Percentiles rank a stretch among this genome's conserved stretches.
These are phyloP conservation scores for Chlamydomonas sphaeroides DNA, from an alignment of 139 green algal genomes.

Conservation along the genomic window DNA sequence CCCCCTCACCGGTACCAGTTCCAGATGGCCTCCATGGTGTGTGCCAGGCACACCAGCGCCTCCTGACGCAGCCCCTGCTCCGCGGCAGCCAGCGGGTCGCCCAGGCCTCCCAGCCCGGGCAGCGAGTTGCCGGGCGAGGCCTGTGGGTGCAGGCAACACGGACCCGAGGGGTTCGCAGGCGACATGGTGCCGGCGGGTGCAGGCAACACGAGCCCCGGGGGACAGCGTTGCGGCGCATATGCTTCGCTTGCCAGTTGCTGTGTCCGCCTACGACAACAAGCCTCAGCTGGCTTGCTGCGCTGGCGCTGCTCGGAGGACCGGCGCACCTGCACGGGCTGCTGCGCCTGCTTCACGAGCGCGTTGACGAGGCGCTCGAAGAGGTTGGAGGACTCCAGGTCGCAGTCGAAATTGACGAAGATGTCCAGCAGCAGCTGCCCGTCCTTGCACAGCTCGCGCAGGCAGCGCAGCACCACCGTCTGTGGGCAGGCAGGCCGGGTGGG, in stretches of 20 bases:
- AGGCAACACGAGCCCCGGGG: too few species aligned
- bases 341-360: slow-evolving; percentile 82
- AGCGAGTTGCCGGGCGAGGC: neutral
- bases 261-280: too few species aligned
- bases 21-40: slow-evolving; percentile 62
- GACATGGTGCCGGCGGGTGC: too few species aligned
- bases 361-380: slow-evolving; percentile 91
- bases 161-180: too few species aligned
- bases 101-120: neutral
- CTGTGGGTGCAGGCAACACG: neutral
- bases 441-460: slow-evolving; percentile 61
- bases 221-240: too few species aligned
- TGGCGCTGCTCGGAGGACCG: too few species aligned
- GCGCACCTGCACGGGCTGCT: slow-evolving; percentile 32
- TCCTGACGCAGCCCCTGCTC: slow-evolving; percentile 61
- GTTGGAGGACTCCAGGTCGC: slow-evolving; percentile 89
- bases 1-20: slow-evolving; percentile 65
- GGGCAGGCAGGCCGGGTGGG: too few species aligned
- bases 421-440: slow-evolving; percentile 95
- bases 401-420: slow-evolving; percentile 98
- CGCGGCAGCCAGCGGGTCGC: neutral
- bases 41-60: slow-evolving; percentile 84
- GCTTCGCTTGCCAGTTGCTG: too few species aligned
- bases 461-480: slow-evolving; percentile 70
- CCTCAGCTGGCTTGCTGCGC: too few species aligned